Evolutionary conservation across 805 yeast species (phyloP).

Genomic region (Wickerhamiella allomyrinae): DNA sequence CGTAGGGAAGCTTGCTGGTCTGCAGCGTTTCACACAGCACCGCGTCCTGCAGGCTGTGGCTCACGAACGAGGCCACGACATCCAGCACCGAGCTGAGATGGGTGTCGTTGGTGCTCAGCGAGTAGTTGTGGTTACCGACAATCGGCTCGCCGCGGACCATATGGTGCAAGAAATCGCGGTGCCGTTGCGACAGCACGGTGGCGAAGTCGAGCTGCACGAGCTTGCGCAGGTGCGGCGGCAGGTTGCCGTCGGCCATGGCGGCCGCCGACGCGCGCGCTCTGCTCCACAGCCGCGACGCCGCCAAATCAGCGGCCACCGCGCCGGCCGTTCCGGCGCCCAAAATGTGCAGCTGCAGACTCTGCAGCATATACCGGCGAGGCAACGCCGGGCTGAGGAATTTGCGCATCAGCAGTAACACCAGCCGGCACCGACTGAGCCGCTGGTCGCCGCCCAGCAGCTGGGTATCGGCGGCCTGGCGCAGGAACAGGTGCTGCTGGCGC

Average conservation of each 20-base stretch:
- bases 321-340: background rate
- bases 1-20: background rate
- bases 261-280: background rate
- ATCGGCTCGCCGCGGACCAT: background rate
- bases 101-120: background rate
- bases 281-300: background rate
- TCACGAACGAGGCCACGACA: background rate
- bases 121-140: background rate
- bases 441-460: background rate
- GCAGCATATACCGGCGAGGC: conserved; percentile 4
- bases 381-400: conserved; percentile 1
- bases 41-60: background rate
- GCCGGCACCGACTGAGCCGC: background rate
- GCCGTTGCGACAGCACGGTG: background rate
- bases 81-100: conserved; percentile 1
- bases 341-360: conserved; percentile 3
- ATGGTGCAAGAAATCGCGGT: background rate
- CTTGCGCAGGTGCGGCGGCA: background rate
- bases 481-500: background rate
- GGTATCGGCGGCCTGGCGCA: conserved; percentile 1
- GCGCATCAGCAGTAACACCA: background rate
- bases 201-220: background rate
- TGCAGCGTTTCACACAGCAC: background rate
- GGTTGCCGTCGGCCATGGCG: background rate
- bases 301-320: background rate